Evolutionary conservation across 2,329 filamentous ascomycete genomes (phyloP), one percentile per base, ranked within the genome.

Genomic region (Ophiostoma angusticollis): DNA sequence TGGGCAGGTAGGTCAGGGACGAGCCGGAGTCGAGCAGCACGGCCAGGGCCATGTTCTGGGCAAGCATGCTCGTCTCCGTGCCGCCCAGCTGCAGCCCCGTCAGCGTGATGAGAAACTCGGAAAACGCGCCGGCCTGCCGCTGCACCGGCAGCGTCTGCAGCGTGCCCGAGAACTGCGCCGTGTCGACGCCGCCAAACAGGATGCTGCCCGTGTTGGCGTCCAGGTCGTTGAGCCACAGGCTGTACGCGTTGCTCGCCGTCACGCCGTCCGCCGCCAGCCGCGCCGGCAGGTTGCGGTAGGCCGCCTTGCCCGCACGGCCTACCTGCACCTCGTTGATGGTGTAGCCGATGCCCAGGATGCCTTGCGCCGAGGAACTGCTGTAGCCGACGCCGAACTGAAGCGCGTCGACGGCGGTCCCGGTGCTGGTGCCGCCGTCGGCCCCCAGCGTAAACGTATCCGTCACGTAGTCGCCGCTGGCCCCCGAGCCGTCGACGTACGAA

Each of bases 301-400:
- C 41, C 4, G 59, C 42, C 41, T 63, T 57, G 6, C 68, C 64
- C 8, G 65, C 69, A 46, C 72, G 65, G 37, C 68, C 68, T 32
- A 82, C 74, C 49, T 80, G 74, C 11, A 81, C 83, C 59, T 95
- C 87, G 55, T 93, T 91, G 47, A 68, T 57, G 0, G 70, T 55
- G 55, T 94, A 95, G 6, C 87, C 87, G 45, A 96, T 80, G 14
- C 87, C 87, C 16, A 95, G 58, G 30, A 96, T 84, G 28, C 84
- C 84, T 56, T 93, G 73, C 38, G 59, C 45, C 6, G 72, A 70
- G 8, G 63, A 61, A 54, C 70, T 75, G 7, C 52, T 53, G 53
- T 86, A 84, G 30, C 81, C 82, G 45, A 87, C 65, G 44, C 81
- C 82, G 49, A 87, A 84, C 51, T 86, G 79, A 40, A 85, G 49